phyloP scores from a whole-genome alignment of 345 rosid genomes.

The Combretum micranthum region DNA sequence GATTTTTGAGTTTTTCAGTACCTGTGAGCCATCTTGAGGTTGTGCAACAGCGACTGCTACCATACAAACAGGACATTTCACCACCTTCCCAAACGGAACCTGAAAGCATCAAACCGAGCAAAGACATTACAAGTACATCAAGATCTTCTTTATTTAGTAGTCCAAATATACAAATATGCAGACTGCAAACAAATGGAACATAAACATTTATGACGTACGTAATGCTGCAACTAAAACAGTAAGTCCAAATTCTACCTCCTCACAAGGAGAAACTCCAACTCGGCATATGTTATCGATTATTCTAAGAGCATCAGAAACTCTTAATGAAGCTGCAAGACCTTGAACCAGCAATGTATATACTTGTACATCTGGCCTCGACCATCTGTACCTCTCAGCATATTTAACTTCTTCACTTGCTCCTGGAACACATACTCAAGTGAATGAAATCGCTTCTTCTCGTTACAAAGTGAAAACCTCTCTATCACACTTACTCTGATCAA shows the following conservation, averaged over 20 bases:
- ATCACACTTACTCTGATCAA: too few species aligned
- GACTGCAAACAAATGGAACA: background rate
- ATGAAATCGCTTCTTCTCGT: background rate
- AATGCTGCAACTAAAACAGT: background rate
- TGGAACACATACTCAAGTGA: slow-evolving; percentile 11
- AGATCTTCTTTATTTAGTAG: background rate
- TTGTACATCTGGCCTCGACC: slow-evolving; percentile 82
- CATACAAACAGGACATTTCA: slow-evolving; percentile 79
- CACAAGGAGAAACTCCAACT: slow-evolving; percentile 76
- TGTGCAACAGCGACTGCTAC: slow-evolving; percentile 82
- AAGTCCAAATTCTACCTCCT: slow-evolving; percentile 42
- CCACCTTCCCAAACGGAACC: slow-evolving; percentile 96
- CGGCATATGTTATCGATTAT: slow-evolving; percentile 66
- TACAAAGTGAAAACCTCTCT: background rate
- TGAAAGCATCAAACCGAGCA: slow-evolving; percentile 15
- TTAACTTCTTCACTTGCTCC: slow-evolving; percentile 49
- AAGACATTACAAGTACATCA: background rate
- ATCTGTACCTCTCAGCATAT: slow-evolving; percentile 60
- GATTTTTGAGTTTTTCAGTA: slow-evolving; percentile 15
- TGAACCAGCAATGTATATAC: slow-evolving; percentile 54
- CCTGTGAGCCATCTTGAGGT: slow-evolving; percentile 92
- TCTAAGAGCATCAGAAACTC: slow-evolving; percentile 78
- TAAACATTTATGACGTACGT: background rate
- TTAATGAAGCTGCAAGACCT: slow-evolving; percentile 66
- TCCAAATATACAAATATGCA: background rate